phyloP scores from a whole-genome alignment of 2,329 filamentous ascomycete species.

The Monosporascus sp. region DNA sequence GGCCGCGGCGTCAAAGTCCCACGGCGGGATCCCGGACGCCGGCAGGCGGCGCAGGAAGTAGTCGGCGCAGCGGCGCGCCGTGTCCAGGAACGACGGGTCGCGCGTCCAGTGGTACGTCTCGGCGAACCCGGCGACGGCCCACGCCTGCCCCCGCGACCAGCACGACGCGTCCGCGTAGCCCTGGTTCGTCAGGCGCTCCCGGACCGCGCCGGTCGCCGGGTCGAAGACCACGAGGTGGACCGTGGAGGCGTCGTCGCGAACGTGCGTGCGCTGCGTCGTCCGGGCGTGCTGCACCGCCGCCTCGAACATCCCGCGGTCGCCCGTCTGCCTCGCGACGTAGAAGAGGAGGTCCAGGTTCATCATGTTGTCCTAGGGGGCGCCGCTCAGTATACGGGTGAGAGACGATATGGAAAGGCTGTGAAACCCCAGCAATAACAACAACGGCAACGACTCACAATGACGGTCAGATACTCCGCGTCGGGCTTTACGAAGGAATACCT shows the following conservation, averaged over 20 bases:
- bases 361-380: constrained; percentile 29
- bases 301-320: constrained; percentile 24
- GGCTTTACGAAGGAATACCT: constrained; percentile 32
- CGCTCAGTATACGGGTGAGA: too few relatives aligned
- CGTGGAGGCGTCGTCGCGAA: constrained; percentile 33
- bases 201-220: constrained; percentile 31
- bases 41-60: constrained; percentile 39
- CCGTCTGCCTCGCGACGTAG: constrained; percentile 31
- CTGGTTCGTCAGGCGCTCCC: constrained; percentile 42
- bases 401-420: too few relatives aligned
- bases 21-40: constrained; percentile 36
- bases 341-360: constrained; percentile 40
- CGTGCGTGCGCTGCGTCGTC: constrained; percentile 33
- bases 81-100: constrained; percentile 35
- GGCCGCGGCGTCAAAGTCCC: constrained; percentile 41
- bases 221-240: constrained; percentile 44
- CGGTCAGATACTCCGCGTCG: constrained; percentile 32
- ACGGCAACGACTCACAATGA: constrained; percentile 30
- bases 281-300: constrained; percentile 35
- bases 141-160: constrained; percentile 45
- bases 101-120: constrained; percentile 43
- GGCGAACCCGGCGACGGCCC: constrained; percentile 43
- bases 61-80: constrained; percentile 37
- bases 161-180: constrained; percentile 38
- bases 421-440: too few relatives aligned